These are phyloP conservation scores for Boletales sp. DNA, from an alignment of 768 basidiomycete genomes.

Conservation along the genomic window DNA sequence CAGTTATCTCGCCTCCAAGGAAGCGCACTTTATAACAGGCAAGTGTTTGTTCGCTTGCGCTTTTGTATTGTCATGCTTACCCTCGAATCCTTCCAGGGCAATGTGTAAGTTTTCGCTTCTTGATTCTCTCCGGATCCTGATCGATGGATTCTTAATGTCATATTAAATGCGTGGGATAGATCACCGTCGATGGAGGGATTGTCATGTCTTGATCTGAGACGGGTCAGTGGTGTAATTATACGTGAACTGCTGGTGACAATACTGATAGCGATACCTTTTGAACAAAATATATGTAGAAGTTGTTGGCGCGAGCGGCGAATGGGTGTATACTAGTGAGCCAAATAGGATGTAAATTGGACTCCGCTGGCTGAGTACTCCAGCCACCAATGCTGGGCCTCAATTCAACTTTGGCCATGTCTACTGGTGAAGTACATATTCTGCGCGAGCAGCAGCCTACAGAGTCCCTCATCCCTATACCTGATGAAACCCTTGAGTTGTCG, in stretches of 20 bases:
- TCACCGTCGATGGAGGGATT: constrained; percentile 8
- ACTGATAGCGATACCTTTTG: too few species aligned
- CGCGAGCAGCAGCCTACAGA: neutral
- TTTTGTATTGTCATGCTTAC: neutral
- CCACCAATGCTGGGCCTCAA: too few species aligned
- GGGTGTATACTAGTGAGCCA: too few species aligned
- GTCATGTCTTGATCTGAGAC: constrained; percentile 1
- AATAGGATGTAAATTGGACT: too few species aligned
- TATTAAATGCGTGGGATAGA: neutral
- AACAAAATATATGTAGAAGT: too few species aligned
- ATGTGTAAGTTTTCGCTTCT: constrained; percentile 8
- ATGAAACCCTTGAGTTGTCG: neutral
- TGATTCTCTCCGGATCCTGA: neutral
- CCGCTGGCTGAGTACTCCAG: too few species aligned
- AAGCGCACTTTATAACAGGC: constrained; percentile 35
- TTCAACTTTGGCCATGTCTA: neutral
- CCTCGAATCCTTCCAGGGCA: constrained; percentile 1
- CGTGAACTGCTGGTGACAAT: too few species aligned
- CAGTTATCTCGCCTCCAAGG: constrained; percentile 31
- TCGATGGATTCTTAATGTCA: neutral
- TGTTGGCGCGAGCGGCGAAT: too few species aligned
- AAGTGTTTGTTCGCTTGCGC: neutral
- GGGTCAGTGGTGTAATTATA: neutral
- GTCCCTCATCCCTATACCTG: neutral
- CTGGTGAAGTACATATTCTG: neutral